Percentiles rank a stretch among this genome's conserved stretches.
These are phyloP conservation scores for Fusarium succisae DNA, from an alignment of 2,329 filamentous ascomycete species.

Conservation along the genomic window DNA sequence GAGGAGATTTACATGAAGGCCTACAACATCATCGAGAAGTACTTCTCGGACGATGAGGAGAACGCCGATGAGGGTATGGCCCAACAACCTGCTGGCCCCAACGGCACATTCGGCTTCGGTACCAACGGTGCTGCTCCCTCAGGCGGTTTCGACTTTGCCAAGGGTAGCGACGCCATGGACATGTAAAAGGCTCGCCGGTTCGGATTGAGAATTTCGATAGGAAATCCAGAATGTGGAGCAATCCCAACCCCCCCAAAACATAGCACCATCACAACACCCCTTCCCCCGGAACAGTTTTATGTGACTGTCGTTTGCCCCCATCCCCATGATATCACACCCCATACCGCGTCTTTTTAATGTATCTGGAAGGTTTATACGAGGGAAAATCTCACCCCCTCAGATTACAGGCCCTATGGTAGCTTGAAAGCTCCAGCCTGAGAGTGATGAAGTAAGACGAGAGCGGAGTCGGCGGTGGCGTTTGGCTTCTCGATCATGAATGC, in stretches of 20 bases:
- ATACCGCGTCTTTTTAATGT: conserved; percentile 48
- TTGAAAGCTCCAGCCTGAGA: conserved; percentile 71
- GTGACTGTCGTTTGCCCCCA: conserved; percentile 37
- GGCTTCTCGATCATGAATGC: conserved; percentile 30
- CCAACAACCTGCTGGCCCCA: conserved; percentile 69
- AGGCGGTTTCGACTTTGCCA: conserved; percentile 94
- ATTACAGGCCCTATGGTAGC: conserved; percentile 66
- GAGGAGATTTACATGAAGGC: conserved; percentile 99
- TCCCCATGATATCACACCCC: conserved; percentile 47
- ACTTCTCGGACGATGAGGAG: conserved; percentile 98
- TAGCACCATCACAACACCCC: conserved; percentile 39
- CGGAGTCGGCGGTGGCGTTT: conserved; percentile 35
- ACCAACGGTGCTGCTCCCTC: conserved; percentile 70
- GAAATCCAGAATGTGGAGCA: conserved; percentile 29
- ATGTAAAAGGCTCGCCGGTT: conserved; percentile 58
- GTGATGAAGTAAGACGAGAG: conserved; percentile 42
- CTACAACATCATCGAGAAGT: conserved; percentile 99
- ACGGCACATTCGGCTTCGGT: conserved; percentile 83
- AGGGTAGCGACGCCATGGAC: conserved; percentile 71
- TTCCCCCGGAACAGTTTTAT: conserved; percentile 37
- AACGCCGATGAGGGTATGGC: conserved; percentile 85
- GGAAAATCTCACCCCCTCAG: conserved; percentile 39
- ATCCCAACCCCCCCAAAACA: conserved; percentile 34
- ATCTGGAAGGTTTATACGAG: conserved; percentile 51
- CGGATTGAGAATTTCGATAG: conserved; percentile 16